Evolutionary conservation across 495 filamentous ascomycete genomes (phyloP).

Genomic region (Lasiosphaeria hispida): DNA sequence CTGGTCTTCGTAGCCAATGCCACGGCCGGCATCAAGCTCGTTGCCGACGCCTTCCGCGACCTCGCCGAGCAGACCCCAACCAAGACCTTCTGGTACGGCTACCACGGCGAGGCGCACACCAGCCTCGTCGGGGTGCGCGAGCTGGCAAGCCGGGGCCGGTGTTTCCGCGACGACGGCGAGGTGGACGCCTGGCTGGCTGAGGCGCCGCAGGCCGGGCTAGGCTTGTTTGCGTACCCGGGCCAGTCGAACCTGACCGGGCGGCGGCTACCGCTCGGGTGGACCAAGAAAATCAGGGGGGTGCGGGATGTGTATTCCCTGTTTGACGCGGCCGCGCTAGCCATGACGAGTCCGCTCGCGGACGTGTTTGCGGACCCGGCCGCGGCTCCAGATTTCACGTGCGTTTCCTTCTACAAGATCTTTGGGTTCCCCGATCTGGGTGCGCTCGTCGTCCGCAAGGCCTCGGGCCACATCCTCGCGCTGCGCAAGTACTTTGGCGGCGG

Average conservation of each 20-base stretch:
- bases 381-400: constrained; percentile 68
- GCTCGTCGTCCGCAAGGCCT: constrained; percentile 62
- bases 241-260: constrained; percentile 80
- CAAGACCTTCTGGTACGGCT: constrained; percentile 65
- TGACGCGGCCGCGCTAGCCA: constrained; percentile 70
- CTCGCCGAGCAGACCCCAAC: constrained; percentile 43
- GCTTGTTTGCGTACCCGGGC: constrained; percentile 72
- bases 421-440: constrained; percentile 76
- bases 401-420: constrained; percentile 83
- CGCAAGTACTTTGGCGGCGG: constrained; percentile 76
- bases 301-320: constrained; percentile 62
- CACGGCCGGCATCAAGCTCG: constrained; percentile 84
- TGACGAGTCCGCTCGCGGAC: constrained; percentile 59
- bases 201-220: no score
- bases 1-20: constrained; percentile 90
- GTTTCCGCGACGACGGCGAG: constrained; percentile 63
- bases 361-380: constrained; percentile 53
- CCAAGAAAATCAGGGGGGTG: constrained; percentile 44
- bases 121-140: constrained; percentile 70
- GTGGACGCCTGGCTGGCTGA: constrained; percentile 67
- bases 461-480: constrained; percentile 59
- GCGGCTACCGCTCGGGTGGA: constrained; percentile 63
- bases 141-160: constrained; percentile 48
- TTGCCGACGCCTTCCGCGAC: constrained; percentile 63
- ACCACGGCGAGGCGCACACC: constrained; percentile 72